These are phyloP conservation scores for Phytophthora tubulina DNA, from an alignment of 352 stramenopile species.

Conservation along the genomic window DNA sequence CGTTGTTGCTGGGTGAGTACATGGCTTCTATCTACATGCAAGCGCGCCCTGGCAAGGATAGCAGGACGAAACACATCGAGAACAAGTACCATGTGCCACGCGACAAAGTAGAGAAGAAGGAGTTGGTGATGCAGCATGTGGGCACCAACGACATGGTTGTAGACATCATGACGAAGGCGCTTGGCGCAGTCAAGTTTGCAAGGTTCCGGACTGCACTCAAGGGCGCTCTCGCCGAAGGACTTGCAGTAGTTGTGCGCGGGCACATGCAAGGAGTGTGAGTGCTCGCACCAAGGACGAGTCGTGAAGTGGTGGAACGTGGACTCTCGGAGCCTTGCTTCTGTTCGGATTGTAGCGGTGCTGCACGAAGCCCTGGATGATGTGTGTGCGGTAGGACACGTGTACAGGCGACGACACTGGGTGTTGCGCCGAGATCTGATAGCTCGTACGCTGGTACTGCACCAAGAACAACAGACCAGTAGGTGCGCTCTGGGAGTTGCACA, in stretches of 20 bases:
- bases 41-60: background rate
- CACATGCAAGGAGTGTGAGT: too few species aligned
- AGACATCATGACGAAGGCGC: conserved; percentile 4
- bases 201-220: conserved; percentile 1
- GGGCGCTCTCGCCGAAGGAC: background rate
- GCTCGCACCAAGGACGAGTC: too few species aligned
- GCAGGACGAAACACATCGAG: background rate
- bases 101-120: background rate
- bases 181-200: background rate
- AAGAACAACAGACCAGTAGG: background rate
- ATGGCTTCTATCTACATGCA: conserved; percentile 12
- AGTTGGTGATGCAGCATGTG: conserved; percentile 2
- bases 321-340: background rate
- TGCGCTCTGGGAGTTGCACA: conserved; percentile 2
- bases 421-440: background rate
- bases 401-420: background rate
- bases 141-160: conserved; percentile 11
- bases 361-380: background rate
- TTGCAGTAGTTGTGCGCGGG: background rate
- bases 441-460: background rate
- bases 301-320: background rate
- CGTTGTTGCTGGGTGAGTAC: conserved; percentile 1
- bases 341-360: background rate
- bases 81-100: conserved; percentile 8
- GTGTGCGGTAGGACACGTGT: background rate